These are phyloP conservation scores for Picochlorum sp. DNA, from an alignment of 139 green algal genomes.

Conservation along the genomic window DNA sequence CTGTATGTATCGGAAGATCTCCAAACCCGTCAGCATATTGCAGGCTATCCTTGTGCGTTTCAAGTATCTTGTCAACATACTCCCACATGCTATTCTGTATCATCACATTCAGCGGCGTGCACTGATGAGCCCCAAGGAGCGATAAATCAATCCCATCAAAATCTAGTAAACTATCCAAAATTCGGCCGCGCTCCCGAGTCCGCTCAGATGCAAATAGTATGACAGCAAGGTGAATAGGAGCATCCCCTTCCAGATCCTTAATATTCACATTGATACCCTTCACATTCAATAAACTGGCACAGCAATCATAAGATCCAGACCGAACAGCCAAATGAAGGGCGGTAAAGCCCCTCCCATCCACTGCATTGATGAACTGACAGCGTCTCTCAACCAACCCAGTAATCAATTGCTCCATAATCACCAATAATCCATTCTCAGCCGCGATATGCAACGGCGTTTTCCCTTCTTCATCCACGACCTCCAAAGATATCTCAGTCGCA, in stretches of 20 bases:
- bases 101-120: background rate
- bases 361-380: background rate
- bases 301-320: background rate
- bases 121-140: background rate
- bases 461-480: constrained; percentile 1
- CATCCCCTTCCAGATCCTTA: background rate
- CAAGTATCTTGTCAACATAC: background rate
- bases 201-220: background rate
- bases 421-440: background rate
- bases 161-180: background rate
- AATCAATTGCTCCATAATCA: constrained; percentile 4
- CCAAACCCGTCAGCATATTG: background rate
- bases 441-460: constrained; percentile 8
- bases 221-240: background rate
- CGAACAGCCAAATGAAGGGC: constrained; percentile 9
- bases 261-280: constrained; percentile 4
- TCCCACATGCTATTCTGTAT: background rate
- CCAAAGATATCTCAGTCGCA: background rate
- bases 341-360: background rate
- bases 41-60: background rate
- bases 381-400: background rate
- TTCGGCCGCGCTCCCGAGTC: background rate
- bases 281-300: background rate
- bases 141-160: background rate
- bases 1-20: background rate